Base-by-base conservation (phyloP, 78 protist species). In the Chrysochromulina tobinii region DNA sequence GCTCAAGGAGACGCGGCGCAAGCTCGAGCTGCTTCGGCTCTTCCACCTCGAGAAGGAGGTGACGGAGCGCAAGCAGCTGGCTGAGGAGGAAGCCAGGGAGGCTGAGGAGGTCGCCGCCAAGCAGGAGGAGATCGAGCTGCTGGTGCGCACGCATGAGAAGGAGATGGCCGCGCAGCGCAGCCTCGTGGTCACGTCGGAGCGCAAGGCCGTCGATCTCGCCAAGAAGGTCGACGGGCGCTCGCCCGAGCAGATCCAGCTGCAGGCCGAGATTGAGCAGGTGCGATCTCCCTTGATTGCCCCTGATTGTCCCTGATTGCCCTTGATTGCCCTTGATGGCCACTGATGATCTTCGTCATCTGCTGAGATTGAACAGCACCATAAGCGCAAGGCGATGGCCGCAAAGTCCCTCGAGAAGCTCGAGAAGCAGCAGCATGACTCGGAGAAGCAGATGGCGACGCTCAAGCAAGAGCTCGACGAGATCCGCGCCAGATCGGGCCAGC, bases 21-120 rank as follows among this genome's bases (percentile, higher is more conserved):
- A 1, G 18, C 12, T 64, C 38, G 7, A 1, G 4, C 59, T 90
- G 59, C 81, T 6, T 0, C 61, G 38, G 23, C 66, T 61, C 1
- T 64, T 69, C 23, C 53, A n/a, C 1, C 38, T 25, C 61, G 85
- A 57, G 69, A 89, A 64, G 79, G 92, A 89, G 50, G 88, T 93
- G 18, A 55, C 91, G 17, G 91, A 11, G 25, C 15, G 86, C 48
- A 21, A 57, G 20, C 73, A 88, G 54, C 55, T 81, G 48, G 69
- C 90, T 0, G 61, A 15, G 51, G 93, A 89, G 50, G 61, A 58
- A 8, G 61, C 69, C 25, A 64, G 23, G 14, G 25, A 77, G 53
- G 51, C 48, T 0, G 81, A 57, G 23, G 57, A 73, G 27, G 51
- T 85, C 9, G 67, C 23, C 50, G 67, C 58, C 66, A 72, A 67